Base-by-base conservation (phyloP, 164 flowering plant genomes). In the Echeveria elegans region DNA sequence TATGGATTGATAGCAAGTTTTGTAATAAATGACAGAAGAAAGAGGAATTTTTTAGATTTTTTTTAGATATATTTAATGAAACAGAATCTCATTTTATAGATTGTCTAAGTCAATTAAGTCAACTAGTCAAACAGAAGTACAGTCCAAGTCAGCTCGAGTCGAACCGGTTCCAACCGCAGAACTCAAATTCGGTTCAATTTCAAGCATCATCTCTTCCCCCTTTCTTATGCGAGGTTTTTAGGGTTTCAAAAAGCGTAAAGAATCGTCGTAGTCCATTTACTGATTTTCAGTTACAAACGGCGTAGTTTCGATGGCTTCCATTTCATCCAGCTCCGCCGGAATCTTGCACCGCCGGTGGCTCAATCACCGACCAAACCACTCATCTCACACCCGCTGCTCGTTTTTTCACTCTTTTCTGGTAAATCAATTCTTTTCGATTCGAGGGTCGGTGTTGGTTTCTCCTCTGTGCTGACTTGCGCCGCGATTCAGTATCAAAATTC, bases 381-480 rank as follows among this genome's bases (percentile, higher is more conserved):
- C 23, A 29, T 5, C 61, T 9, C 14, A 16, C 4, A 56, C 10
- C 59, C 28, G 14, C 26, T 24, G 59, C 59, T 23, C 59, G 4
- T 53, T 53, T 53, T 47, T 53, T 24, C 59, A 8, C 29, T 53
- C 30, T 23, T 53, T 53, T 53, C 59, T 24, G 59, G 29, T 24
- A 53, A 53, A 6, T 24, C 59, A 53, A 26, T 24, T 14, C 12
- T 6, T 23, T 24, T 53, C 15, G 24, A 53, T 23, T 53, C 59
- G 59, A 53, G 59, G 59, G 59, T 53, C 12, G 59, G 59, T 53
- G 29, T 53, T 23, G 14, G 59, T 53, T 53, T 53, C 59, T 21
- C 59, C 2, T 10, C 59, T 56, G 16, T 12, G 1, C 14, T 56
- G 19, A 56, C 32, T 28, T 56, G 61, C 31, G 32, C 61, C 32